Evolutionary conservation across 331 rosid species (phyloP).

Genomic region (Phaseolus coccineus): DNA sequence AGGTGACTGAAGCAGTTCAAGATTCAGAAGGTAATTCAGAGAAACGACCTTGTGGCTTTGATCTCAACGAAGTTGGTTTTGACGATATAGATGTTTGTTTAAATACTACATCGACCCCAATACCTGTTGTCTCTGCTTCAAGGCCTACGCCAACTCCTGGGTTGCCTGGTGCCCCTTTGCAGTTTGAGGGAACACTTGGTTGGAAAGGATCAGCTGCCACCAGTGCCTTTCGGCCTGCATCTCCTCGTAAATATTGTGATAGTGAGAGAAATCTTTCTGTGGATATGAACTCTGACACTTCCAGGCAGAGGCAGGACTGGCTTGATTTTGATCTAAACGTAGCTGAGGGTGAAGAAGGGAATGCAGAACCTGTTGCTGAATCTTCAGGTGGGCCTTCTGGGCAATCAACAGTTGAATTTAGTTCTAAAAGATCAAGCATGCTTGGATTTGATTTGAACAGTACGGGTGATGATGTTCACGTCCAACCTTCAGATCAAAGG

Average conservation of each 20-base stretch:
- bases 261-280: constrained; percentile 68
- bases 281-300: constrained; percentile 68
- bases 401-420: constrained; percentile 73
- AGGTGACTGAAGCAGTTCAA: constrained; percentile 74
- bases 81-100: constrained; percentile 67
- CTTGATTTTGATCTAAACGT: constrained; percentile 89
- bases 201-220: constrained; percentile 96
- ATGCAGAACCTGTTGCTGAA: constrained; percentile 58
- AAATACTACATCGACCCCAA: constrained; percentile 62
- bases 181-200: constrained; percentile 90
- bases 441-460: constrained; percentile 83
- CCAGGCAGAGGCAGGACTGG: constrained; percentile 77
- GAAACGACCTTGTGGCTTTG: constrained; percentile 72
- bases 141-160: constrained; percentile 67
- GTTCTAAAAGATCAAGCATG: constrained; percentile 71
- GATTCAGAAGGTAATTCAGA: constrained; percentile 67
- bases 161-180: constrained; percentile 73
- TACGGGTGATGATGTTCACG: constrained; percentile 71
- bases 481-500: constrained; percentile 61
- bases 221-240: constrained; percentile 96
- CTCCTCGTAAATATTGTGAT: constrained; percentile 75
- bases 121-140: constrained; percentile 79
- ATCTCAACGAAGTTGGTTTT: constrained; percentile 75
- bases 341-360: constrained; percentile 73
- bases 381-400: constrained; percentile 77